phyloP scores from a whole-genome alignment of 208 protist species.

The Kentomonas sorsogonicus region DNA sequence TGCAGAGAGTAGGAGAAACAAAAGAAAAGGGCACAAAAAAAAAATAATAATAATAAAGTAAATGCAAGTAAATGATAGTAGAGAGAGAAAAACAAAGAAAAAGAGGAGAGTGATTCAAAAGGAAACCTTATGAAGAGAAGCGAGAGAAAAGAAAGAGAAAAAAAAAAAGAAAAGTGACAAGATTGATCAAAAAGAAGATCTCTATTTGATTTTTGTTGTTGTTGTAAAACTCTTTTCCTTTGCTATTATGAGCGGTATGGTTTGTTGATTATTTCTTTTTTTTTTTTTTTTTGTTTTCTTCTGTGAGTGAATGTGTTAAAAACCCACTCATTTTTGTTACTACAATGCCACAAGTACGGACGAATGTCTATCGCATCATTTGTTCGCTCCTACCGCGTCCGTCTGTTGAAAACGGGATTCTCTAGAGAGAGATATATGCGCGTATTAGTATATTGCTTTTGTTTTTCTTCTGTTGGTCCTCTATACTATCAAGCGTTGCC shows the following conservation, averaged over 20 bases:
- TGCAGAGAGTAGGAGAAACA: not conserved
- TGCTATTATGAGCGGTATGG: not conserved
- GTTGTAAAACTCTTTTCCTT: not conserved
- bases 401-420: too few relatives aligned
- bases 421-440: too few relatives aligned
- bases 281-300: not conserved
- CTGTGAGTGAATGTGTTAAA: too few relatives aligned
- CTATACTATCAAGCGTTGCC: too few relatives aligned
- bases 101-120: not conserved
- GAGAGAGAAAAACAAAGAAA: conserved; percentile 8
- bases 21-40: not conserved
- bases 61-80: conserved; percentile 5
- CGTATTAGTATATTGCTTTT: too few relatives aligned
- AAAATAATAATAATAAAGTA: conserved; percentile 3
- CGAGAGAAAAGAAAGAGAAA: conserved; percentile 7
- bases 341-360: too few relatives aligned
- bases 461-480: too few relatives aligned
- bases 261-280: not conserved
- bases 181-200: conserved; percentile 2
- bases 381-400: too few relatives aligned
- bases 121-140: not conserved
- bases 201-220: conserved; percentile 1
- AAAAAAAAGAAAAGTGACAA: conserved; percentile 10
- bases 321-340: too few relatives aligned
- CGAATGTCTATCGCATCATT: too few relatives aligned